Percentiles rank a stretch among this genome's conserved stretches.
Evolutionary conservation across 768 basidiomycete species (phyloP).

Genomic region (Boletus subcaerulescens): DNA sequence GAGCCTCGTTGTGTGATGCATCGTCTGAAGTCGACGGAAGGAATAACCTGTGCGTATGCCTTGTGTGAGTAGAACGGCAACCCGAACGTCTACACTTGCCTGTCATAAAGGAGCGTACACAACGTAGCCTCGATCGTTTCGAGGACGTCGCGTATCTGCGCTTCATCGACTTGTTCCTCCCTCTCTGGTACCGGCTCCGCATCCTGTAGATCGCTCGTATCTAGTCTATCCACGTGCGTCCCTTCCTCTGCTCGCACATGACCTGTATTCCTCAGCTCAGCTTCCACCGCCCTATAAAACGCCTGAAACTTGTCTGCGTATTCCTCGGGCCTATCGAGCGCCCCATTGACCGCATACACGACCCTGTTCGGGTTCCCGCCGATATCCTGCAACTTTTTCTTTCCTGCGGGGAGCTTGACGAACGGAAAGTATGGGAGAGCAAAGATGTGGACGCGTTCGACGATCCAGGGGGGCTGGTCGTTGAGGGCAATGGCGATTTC

Average conservation of each 20-base stretch:
- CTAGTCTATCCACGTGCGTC: background rate
- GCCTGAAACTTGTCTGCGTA: slow-evolving; percentile 58
- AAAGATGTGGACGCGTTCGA: slow-evolving; percentile 57
- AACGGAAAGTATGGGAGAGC: slow-evolving; percentile 58
- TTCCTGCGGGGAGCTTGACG: slow-evolving; percentile 34
- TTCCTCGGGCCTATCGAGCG: slow-evolving; percentile 49
- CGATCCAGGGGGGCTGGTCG: slow-evolving; percentile 53
- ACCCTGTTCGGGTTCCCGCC: slow-evolving; percentile 21
- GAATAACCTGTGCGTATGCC: slow-evolving; percentile 56
- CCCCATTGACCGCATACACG: slow-evolving; percentile 40
- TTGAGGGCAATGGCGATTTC: slow-evolving; percentile 53
- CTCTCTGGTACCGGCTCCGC: slow-evolving; percentile 9
- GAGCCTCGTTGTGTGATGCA: slow-evolving; percentile 81
- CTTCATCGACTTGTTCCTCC: slow-evolving; percentile 36
- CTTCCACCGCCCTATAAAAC: slow-evolving; percentile 66
- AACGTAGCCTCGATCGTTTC: slow-evolving; percentile 73
- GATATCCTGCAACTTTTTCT: slow-evolving; percentile 33
- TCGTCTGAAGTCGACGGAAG: slow-evolving; percentile 74
- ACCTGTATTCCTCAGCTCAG: slow-evolving; percentile 46
- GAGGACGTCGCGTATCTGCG: slow-evolving; percentile 55
- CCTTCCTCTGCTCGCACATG: slow-evolving; percentile 11
- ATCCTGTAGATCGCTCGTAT: slow-evolving; percentile 16
- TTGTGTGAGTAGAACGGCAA: background rate
- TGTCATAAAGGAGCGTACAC: slow-evolving; percentile 78
- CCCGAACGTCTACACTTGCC: slow-evolving; percentile 38